Conservation (phyloP, 805 yeast genomes). For the Candida ipomoeae region DNA sequence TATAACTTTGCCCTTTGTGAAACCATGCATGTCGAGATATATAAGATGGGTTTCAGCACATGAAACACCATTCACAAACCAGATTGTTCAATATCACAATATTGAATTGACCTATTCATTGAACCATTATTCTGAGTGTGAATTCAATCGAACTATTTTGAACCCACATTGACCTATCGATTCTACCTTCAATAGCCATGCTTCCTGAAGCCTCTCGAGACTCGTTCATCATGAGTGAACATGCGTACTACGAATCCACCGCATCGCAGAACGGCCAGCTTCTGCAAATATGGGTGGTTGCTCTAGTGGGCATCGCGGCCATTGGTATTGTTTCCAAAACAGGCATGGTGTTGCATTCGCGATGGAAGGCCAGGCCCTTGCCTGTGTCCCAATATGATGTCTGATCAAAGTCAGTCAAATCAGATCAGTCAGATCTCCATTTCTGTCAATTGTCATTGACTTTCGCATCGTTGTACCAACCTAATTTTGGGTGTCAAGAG, state of each 20-base stretch:
- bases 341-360: not conserved
- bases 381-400: not conserved
- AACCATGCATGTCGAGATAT: not conserved
- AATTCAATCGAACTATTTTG: no score
- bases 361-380: not conserved
- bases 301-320: not conserved
- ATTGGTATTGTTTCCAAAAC: slow-evolving; percentile 2
- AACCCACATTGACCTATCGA: no score
- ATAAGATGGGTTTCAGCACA: not conserved
- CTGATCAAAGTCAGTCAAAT: not conserved
- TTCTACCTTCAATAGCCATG: slow-evolving; percentile 1
- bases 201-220: slow-evolving; percentile 13
- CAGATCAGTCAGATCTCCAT: no score
- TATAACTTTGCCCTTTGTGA: not conserved
- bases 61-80: no score
- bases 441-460: no score
- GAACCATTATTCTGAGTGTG: no score
- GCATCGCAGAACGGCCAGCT: not conserved
- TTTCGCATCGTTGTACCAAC: no score
- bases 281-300: slow-evolving; percentile 1
- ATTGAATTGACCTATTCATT: no score
- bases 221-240: slow-evolving; percentile 13
- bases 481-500: no score
- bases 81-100: no score
- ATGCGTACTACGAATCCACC: slow-evolving; percentile 13